phyloP scores from a whole-genome alignment of 176 grass and related monocot genomes.

The Cenchrus fungigraminus region DNA sequence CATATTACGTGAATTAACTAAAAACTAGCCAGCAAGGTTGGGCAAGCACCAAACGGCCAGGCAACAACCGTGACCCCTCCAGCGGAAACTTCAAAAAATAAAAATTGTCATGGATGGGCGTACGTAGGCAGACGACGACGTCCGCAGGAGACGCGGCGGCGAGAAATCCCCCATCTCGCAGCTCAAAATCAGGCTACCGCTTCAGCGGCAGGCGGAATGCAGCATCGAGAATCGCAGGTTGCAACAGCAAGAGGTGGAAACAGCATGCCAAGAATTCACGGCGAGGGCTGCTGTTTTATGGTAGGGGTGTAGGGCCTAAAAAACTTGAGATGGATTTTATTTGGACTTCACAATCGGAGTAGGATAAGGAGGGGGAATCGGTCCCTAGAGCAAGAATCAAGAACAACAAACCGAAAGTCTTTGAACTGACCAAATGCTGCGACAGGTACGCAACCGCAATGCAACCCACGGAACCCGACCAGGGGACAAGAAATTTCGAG shows the following conservation, averaged over 20 bases:
- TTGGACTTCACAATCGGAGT: conserved; percentile 15
- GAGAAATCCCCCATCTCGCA: conserved; percentile 19
- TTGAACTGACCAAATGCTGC: neutral
- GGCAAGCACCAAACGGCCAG: conserved; percentile 12
- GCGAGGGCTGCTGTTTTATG: neutral
- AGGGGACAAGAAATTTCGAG: neutral
- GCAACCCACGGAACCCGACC: conserved; percentile 1
- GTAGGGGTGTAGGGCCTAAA: neutral
- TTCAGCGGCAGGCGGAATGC: conserved; percentile 38
- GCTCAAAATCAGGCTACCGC: neutral
- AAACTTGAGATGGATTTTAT: neutral
- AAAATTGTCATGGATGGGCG: neutral
- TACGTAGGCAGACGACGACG: conserved; percentile 39
- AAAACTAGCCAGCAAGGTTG: neutral
- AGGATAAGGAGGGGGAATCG: neutral
- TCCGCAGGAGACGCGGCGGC: neutral
- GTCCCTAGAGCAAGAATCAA: neutral
- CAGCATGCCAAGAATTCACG: neutral
- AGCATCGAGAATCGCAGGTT: conserved; percentile 30
- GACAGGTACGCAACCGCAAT: neutral
- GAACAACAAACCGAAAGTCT: neutral
- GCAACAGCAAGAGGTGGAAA: neutral
- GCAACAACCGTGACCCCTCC: conserved; percentile 4
- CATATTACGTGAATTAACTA: conserved; percentile 9
- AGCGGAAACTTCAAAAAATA: neutral